A percentile compares a stretch with the other conserved stretches of the same genome.
Conservation (phyloP, 371 early-diverging fungal genomes). For the Haplosporangium sp. region DNA sequence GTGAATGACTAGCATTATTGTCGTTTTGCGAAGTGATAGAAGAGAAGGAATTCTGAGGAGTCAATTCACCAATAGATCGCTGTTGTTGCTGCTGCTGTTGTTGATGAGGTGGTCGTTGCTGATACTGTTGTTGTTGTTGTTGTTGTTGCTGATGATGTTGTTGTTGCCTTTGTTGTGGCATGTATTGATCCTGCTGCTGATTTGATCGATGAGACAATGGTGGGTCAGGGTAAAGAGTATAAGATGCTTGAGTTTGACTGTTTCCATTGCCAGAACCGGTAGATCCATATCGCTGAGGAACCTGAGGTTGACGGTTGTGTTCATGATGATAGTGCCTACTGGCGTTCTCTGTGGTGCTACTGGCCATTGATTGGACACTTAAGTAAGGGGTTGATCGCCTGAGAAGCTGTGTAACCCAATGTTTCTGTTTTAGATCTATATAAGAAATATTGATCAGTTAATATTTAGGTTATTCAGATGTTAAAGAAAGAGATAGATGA, state of each 20-base stretch:
- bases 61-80: constrained; percentile 33
- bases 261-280: constrained; percentile 1
- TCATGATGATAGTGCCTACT: constrained; percentile 6
- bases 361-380: constrained; percentile 10
- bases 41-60: constrained; percentile 49
- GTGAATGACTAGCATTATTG: constrained; percentile 4
- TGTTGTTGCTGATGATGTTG: constrained; percentile 28
- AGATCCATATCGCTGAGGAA: constrained; percentile 30
- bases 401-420: constrained; percentile 19
- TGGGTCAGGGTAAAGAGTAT: constrained; percentile 28
- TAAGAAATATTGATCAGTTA: too few species aligned
- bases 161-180: neutral
- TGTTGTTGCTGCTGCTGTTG: constrained; percentile 29
- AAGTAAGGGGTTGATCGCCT: neutral
- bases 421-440: constrained; percentile 4
- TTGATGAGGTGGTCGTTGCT: constrained; percentile 6
- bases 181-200: constrained; percentile 10
- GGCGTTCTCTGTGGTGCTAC: constrained; percentile 16
- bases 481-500: neutral
- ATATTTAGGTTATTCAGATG: too few species aligned
- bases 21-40: constrained; percentile 34
- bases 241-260: constrained; percentile 5
- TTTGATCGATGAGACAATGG: constrained; percentile 9
- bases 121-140: constrained; percentile 26
- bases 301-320: constrained; percentile 18